Evolutionary conservation across 2,329 filamentous ascomycete species (phyloP).

Genomic region (Lachnellula hyalina): DNA sequence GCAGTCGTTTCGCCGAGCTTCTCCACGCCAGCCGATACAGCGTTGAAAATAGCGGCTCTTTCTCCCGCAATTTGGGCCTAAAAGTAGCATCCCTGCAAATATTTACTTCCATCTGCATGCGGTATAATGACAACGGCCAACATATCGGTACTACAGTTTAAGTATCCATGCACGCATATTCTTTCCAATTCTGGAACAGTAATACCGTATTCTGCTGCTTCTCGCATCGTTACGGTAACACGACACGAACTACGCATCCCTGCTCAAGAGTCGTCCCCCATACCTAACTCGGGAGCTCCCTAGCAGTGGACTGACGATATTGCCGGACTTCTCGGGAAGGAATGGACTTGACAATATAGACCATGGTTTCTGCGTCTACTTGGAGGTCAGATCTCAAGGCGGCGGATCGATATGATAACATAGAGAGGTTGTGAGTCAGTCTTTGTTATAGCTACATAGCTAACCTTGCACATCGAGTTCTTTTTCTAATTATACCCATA

Average conservation of each 20-base stretch:
- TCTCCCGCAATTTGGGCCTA: constrained; percentile 3
- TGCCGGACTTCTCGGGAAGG: constrained; percentile 9
- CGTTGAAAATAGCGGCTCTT: constrained; percentile 9
- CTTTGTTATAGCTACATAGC: not conserved
- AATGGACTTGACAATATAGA: constrained; percentile 5
- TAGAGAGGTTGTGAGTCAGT: constrained; percentile 54
- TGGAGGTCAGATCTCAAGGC: constrained; percentile 27
- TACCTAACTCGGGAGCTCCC: not conserved
- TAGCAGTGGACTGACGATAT: not conserved
- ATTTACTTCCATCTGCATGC: constrained; percentile 11
- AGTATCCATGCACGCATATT: not conserved
- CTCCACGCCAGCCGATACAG: not conserved
- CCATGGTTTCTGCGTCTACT: constrained; percentile 22
- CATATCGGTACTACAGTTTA: no score
- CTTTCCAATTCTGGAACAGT: not conserved
- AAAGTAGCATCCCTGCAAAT: constrained; percentile 10
- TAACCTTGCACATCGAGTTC: not conserved
- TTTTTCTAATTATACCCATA: not conserved
- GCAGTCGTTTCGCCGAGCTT: not conserved
- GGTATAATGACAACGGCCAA: constrained; percentile 1
- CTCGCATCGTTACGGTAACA: no score
- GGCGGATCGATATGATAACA: constrained; percentile 54
- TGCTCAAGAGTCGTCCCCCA: not conserved
- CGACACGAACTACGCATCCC: no score
- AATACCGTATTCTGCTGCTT: no score